Evolutionary conservation across 208 protist genomes (phyloP).

Genomic region (Jaenimonas drosophilae): DNA sequence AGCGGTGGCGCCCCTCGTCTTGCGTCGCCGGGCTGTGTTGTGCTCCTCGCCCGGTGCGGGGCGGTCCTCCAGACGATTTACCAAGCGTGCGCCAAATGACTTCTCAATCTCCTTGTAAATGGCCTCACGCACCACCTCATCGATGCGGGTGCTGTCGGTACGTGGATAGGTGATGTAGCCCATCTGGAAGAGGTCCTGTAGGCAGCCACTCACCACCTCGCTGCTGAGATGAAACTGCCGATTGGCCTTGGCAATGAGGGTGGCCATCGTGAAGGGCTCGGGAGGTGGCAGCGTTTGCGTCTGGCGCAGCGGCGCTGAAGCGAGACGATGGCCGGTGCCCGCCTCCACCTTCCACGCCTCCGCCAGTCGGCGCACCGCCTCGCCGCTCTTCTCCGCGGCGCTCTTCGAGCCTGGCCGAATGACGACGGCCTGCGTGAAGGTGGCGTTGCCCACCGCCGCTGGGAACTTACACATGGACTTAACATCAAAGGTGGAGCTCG

Average conservation of each 20-base stretch:
- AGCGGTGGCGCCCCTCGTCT: no score
- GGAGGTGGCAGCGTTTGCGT: slow-evolving; percentile 31
- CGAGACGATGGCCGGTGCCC: slow-evolving; percentile 14
- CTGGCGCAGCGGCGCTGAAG: slow-evolving; percentile 15
- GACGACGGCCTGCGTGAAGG: slow-evolving; percentile 49
- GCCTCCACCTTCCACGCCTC: slow-evolving; percentile 21
- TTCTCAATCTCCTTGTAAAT: slow-evolving; percentile 98
- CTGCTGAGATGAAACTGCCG: slow-evolving; percentile 75
- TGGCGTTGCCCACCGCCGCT: slow-evolving; percentile 11
- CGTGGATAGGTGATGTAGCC: slow-evolving; percentile 88
- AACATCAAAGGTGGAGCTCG: slow-evolving; percentile 43
- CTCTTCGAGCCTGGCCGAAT: slow-evolving; percentile 9
- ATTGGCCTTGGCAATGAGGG: slow-evolving; percentile 78
- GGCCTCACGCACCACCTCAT: slow-evolving; percentile 93
- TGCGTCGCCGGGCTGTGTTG: no score
- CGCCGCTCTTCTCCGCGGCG: slow-evolving; percentile 17
- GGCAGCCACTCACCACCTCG: slow-evolving; percentile 55
- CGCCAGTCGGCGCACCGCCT: slow-evolving; percentile 9
- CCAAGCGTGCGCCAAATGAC: slow-evolving; percentile 92
- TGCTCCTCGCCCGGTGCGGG: neutral
- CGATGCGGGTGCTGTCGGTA: slow-evolving; percentile 84
- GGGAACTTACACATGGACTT: slow-evolving; percentile 53
- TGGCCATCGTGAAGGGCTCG: slow-evolving; percentile 84
- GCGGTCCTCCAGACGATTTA: slow-evolving; percentile 73
- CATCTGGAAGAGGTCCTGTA: slow-evolving; percentile 87